Conservation (phyloP, 768 basidiomycete species). For the Termitomyces sp. region DNA sequence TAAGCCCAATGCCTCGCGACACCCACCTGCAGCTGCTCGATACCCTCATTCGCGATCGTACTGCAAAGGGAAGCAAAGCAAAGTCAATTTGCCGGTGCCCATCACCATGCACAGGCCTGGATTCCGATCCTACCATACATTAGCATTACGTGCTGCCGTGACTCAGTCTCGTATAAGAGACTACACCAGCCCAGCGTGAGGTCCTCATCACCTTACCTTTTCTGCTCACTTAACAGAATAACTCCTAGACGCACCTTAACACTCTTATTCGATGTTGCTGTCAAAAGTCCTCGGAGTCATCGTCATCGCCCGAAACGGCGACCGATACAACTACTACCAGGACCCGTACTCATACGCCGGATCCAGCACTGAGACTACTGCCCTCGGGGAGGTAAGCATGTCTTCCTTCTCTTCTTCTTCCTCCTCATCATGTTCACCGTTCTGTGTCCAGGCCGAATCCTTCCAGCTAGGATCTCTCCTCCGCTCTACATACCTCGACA, state of each 20-base stretch:
- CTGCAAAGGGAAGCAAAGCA: neutral
- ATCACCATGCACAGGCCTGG: neutral
- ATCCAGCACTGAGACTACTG: conserved; percentile 64
- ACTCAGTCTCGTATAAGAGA: neutral
- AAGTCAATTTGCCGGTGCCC: neutral
- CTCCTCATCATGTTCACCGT: neutral
- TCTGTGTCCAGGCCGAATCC: conserved; percentile 52
- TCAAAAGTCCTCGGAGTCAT: conserved; percentile 75
- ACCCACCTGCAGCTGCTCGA: neutral
- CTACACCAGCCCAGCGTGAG: neutral
- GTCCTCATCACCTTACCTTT: neutral
- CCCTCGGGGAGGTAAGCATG: conserved; percentile 63
- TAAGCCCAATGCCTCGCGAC: conserved; percentile 41
- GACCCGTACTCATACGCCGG: conserved; percentile 66
- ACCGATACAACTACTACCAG: conserved; percentile 66
- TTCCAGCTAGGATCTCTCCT: conserved; percentile 59
- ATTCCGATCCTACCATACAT: neutral
- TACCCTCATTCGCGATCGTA: neutral
- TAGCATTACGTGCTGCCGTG: neutral
- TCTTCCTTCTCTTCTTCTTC: neutral
- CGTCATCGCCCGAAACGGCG: conserved; percentile 76
- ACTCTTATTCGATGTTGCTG: conserved; percentile 31
- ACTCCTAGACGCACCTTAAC: too few relatives aligned
- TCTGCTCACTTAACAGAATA: neutral
- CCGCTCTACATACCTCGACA: conserved; percentile 63